phyloP scores from a whole-genome alignment of 1,139 yeast genomes.

The Suhomyces maxii region DNA sequence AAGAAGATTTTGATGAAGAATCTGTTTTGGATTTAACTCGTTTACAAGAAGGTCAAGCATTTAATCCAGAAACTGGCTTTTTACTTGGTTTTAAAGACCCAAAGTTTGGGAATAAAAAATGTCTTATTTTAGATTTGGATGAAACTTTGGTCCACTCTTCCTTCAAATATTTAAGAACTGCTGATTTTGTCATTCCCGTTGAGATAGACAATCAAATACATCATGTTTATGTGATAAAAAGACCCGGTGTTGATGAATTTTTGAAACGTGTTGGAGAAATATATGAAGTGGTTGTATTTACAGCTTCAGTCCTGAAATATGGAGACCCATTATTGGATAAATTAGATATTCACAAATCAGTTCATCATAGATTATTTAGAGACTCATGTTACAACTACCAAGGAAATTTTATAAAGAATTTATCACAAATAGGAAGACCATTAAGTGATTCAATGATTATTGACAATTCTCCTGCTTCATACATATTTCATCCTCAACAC shows the following conservation, averaged over 20 bases:
- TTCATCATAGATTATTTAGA: conserved; percentile 91
- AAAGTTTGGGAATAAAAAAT: conserved; percentile 59
- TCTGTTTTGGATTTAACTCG: conserved; percentile 53
- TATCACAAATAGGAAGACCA: conserved; percentile 93
- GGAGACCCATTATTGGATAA: conserved; percentile 95
- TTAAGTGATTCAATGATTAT: conserved; percentile 80
- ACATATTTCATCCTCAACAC: conserved; percentile 95
- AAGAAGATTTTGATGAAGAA: conserved; percentile 25
- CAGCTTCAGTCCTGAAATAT: conserved; percentile 92
- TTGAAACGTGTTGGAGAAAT: conserved; percentile 78
- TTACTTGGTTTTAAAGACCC: conserved; percentile 52
- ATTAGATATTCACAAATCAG: conserved; percentile 67
- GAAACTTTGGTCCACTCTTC: conserved; percentile 96
- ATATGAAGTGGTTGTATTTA: conserved; percentile 93
- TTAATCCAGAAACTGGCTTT: conserved; percentile 58
- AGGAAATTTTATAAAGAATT: conserved; percentile 91
- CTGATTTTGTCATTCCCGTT: conserved; percentile 82
- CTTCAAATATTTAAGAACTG: conserved; percentile 85
- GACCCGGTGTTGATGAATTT: conserved; percentile 98
- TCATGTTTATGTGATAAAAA: conserved; percentile 91
- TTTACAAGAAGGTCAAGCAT: conserved; percentile 70
- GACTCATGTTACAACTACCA: conserved; percentile 67
- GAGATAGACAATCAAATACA: conserved; percentile 86
- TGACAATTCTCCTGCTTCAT: conserved; percentile 97
- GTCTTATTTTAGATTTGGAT: conserved; percentile 88